Evolutionary conservation across 2,329 filamentous ascomycete species (phyloP).

Genomic region (Aspergillus unguis): DNA sequence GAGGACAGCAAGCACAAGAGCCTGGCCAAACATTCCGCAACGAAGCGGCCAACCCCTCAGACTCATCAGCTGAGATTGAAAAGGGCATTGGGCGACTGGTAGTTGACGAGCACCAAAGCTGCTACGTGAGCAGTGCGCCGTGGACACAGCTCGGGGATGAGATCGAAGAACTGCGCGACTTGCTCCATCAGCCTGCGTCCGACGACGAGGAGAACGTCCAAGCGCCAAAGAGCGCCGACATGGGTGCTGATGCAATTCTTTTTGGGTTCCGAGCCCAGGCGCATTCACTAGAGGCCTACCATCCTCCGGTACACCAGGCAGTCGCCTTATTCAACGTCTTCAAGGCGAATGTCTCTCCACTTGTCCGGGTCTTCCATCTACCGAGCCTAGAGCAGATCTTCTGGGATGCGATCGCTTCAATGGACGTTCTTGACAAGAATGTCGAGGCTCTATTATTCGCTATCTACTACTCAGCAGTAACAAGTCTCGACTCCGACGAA

Average conservation of each 20-base stretch:
- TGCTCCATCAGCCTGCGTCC: slow-evolving; percentile 45
- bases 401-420: slow-evolving; percentile 45
- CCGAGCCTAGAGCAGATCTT: slow-evolving; percentile 49
- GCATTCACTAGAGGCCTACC: slow-evolving; percentile 51
- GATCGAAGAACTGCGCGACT: slow-evolving; percentile 58
- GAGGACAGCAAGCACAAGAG: no score
- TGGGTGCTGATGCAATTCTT: neutral
- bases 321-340: slow-evolving; percentile 18
- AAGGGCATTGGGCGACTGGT: slow-evolving; percentile 56
- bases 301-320: slow-evolving; percentile 39
- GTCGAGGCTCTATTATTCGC: slow-evolving; percentile 57
- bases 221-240: no score
- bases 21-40: no score
- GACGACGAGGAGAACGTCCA: slow-evolving; percentile 15
- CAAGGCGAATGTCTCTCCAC: slow-evolving; percentile 45
- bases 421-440: slow-evolving; percentile 46
- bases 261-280: slow-evolving; percentile 51
- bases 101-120: slow-evolving; percentile 57
- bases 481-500: slow-evolving; percentile 49
- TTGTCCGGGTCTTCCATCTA: slow-evolving; percentile 55
- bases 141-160: slow-evolving; percentile 61
- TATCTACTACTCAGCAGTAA: slow-evolving; percentile 57
- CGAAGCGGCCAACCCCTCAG: no score
- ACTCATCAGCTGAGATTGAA: neutral
- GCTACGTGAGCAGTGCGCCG: slow-evolving; percentile 61